Conservation (phyloP, 208 protist genomes). For the Trichomonas vaginalis region DNA sequence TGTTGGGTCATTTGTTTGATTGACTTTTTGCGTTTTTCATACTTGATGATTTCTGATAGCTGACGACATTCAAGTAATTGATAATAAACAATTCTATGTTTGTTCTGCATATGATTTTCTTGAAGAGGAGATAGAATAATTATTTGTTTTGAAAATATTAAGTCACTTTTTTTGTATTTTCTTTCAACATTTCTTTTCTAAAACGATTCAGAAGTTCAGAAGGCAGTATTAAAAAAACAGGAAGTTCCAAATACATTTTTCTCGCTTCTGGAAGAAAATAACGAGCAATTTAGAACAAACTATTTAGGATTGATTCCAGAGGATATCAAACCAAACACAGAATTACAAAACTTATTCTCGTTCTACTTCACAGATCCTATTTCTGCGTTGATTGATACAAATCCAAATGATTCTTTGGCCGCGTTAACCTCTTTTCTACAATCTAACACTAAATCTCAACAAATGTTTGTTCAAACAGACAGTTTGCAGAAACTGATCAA, state of each 20-base stretch:
- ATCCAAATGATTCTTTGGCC: neutral
- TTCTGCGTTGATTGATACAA: neutral
- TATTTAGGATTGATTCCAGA: neutral
- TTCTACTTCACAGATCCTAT: neutral
- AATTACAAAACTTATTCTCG: neutral
- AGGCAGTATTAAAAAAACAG: neutral
- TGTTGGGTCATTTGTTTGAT: no score
- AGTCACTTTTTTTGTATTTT: no score
- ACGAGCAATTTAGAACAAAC: neutral
- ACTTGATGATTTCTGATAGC: no score
- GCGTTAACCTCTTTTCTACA: neutral
- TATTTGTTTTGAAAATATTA: no score
- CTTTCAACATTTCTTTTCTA: no score
- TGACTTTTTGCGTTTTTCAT: no score
- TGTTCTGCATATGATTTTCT: no score
- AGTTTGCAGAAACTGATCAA: neutral
- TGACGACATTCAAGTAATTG: no score
- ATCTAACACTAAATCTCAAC: neutral
- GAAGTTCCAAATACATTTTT: neutral
- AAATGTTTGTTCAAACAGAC: neutral
- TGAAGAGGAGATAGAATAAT: no score
- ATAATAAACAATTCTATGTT: no score
- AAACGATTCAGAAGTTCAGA: neutral
- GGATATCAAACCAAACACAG: neutral
- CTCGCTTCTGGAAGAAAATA: neutral